Percentiles rank a stretch among this genome's conserved stretches.
Conservation (phyloP, 1,284 basidiomycete species). For the Cutaneotrichosporon curvatum region DNA sequence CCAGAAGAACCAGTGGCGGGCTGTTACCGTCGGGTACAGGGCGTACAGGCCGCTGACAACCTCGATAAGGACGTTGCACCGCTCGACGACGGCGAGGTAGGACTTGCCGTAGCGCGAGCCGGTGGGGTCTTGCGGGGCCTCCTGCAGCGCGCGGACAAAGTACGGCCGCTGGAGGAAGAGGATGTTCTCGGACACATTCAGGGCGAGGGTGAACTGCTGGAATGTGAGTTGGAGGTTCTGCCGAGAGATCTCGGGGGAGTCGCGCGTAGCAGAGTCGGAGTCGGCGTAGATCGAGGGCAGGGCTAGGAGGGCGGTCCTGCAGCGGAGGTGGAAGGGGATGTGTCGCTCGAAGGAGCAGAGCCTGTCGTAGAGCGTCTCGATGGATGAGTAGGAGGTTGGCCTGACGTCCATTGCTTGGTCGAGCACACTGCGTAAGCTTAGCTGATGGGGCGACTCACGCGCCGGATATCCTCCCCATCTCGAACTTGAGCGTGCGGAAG, state of each 20-base stretch:
- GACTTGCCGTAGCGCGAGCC: slow-evolving; percentile 19
- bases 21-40: slow-evolving; percentile 22
- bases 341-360: slow-evolving; percentile 27
- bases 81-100: slow-evolving; percentile 29
- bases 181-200: slow-evolving; percentile 26
- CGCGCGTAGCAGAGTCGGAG: slow-evolving; percentile 16
- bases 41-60: slow-evolving; percentile 21
- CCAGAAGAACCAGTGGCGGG: slow-evolving; percentile 36
- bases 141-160: slow-evolving; percentile 27
- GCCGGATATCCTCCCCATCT: slow-evolving; percentile 25
- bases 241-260: slow-evolving; percentile 20
- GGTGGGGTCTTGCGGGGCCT: slow-evolving; percentile 21
- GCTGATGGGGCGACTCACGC: slow-evolving; percentile 6
- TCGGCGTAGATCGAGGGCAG: slow-evolving; percentile 24
- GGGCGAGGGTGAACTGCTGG: slow-evolving; percentile 28
- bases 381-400: slow-evolving; percentile 18
- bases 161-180: slow-evolving; percentile 31
- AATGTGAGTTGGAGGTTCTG: slow-evolving; percentile 23
- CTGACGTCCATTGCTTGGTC: slow-evolving; percentile 21
- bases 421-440: slow-evolving; percentile 12
- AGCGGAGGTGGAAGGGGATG: slow-evolving; percentile 25
- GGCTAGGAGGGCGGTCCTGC: slow-evolving; percentile 22
- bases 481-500: slow-evolving; percentile 27
- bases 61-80: slow-evolving; percentile 29
- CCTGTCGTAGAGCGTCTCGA: slow-evolving; percentile 21